Evolutionary conservation across 2,329 filamentous ascomycete genomes (phyloP), one percentile per base, ranked within the genome.

Genomic region (Tympanopsis confertula): DNA sequence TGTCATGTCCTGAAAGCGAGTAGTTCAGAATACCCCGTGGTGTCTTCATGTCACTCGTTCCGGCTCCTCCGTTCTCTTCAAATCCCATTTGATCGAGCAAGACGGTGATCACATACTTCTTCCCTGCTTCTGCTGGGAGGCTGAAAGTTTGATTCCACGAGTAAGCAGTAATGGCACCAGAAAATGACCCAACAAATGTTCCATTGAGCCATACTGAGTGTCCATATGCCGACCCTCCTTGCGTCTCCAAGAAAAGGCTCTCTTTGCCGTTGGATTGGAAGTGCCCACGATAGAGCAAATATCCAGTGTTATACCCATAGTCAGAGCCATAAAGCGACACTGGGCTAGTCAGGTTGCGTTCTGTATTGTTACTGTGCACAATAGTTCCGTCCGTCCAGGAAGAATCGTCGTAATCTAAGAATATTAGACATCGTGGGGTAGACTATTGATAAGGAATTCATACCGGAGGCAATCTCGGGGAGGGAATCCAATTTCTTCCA

Each of bases 401-500:
- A 3, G 69, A 69, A 53, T 91, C 85, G 38, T 86, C 74, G 47
- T 87, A 89, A n/a, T 28, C n/a, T n/a, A n/a, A 2, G 54, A 56
- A 0, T 63, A 44, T 36, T 69, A 53, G 5, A 85, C n/a, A n/a
- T n/a, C n/a, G n/a, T n/a, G n/a, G n/a, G n/a, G n/a, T n/a, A n/a
- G n/a, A n/a, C n/a, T n/a, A n/a, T n/a, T n/a, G n/a, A n/a, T n/a
- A n/a, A n/a, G n/a, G n/a, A n/a, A n/a, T n/a, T n/a, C n/a, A n/a
- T n/a, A n/a, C n/a, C 24, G 24, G 24, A n/a, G 24, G 24, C 10
- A n/a, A 28, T 62, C 51, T 89, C 85, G 0, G 84, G 85, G 0
- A 91, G 69, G 0, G 72, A 73, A 53, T 89, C 76, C 15, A 84
- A 49, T 40, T 74, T 76, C 50, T 77, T 77, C 85, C 85, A 91